Base-by-base conservation (phyloP, 805 yeast genomes). In the Geotrichum ghanense region DNA sequence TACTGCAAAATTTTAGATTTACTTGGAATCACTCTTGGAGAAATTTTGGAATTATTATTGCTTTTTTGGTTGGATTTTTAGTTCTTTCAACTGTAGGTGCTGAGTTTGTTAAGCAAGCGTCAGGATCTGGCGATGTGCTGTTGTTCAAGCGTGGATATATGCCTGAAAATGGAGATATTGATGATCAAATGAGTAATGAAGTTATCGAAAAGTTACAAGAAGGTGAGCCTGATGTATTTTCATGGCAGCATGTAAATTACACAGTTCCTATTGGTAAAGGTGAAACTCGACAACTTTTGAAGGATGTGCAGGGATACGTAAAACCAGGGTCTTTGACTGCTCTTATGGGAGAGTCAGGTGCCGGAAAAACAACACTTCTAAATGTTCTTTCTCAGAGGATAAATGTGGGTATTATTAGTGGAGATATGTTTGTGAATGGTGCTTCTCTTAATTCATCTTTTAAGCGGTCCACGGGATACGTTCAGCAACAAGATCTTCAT, bases 311-410 rank as follows among this genome's bases (percentile, higher is more conserved):
- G 56, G 90, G 90, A 44, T 82, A 79, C 71, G 86, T 81, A 45
- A 79, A 78, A 57, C 90, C 90, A 17, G 90, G 90, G 56, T 81
- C 83, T 48, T 69, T 82, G 63, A 81, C 88, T 39, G 90, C 90
- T 3, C 69, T 82, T 49, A 82, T 83, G 89, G 92, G 92, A 57
- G 83, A 81, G 45, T 83, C 90, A 25, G 92, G 92, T 67, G 92
- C 92, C 41, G 92, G 92, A 67, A 83, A 83, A 58, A 83, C 92
- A 22, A 83, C 90, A 2, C 67, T 83, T 48, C 69, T 83, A 55
- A 82, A 83, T 62, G 79, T 81, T 54, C 71, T 83, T 50, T 79
- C 87, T 21, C 83, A 79, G 57, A 74, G 90, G 62, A 75, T 81
- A 46, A 74, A 79, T 40, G 69, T 75, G 60, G 92, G 90, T 64